These are phyloP conservation scores for Ceratocystis alfenasii DNA, from an alignment of 2,329 filamentous ascomycete genomes.

Conservation along the genomic window DNA sequence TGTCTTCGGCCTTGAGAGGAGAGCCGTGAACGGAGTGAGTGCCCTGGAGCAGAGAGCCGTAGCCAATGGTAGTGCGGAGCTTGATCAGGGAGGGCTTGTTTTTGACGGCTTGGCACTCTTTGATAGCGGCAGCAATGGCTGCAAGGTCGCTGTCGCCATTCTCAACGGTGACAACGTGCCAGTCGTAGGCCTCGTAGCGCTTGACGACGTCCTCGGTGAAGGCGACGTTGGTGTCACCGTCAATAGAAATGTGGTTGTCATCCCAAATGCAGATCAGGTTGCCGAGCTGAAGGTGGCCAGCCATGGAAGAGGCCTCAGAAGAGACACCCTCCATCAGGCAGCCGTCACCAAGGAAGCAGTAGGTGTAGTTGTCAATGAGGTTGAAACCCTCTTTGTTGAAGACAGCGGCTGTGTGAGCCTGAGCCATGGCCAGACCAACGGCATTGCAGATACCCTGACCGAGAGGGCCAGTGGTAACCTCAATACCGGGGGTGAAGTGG, in stretches of 20 bases:
- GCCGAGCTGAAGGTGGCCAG: conserved; percentile 92
- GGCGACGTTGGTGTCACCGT: conserved; percentile 88
- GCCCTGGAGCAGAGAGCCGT: conserved; percentile 82
- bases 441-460: conserved; percentile 96
- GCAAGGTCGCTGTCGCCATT: conserved; percentile 83
- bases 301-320: conserved; percentile 78
- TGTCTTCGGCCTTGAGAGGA: conserved; percentile 87
- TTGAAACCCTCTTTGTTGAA: conserved; percentile 97
- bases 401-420: conserved; percentile 76
- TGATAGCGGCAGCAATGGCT: conserved; percentile 77
- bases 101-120: conserved; percentile 72
- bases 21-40: conserved; percentile 94
- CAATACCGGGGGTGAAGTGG: conserved; percentile 90
- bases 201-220: conserved; percentile 96
- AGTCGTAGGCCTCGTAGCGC: conserved; percentile 94
- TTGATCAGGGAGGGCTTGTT: conserved; percentile 97
- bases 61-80: conserved; percentile 94
- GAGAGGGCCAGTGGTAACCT: conserved; percentile 95
- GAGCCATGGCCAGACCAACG: conserved; percentile 92
- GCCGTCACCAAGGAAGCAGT: conserved; percentile 91
- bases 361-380: conserved; percentile 93
- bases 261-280: conserved; percentile 97
- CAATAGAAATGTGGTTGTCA: conserved; percentile 94
- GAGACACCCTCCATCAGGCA: conserved; percentile 98
- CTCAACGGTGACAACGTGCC: conserved; percentile 75